Percentiles rank a stretch among this genome's conserved stretches.
Conservation (phyloP, 345 rosid species). For the Aquilaria sinensis region DNA sequence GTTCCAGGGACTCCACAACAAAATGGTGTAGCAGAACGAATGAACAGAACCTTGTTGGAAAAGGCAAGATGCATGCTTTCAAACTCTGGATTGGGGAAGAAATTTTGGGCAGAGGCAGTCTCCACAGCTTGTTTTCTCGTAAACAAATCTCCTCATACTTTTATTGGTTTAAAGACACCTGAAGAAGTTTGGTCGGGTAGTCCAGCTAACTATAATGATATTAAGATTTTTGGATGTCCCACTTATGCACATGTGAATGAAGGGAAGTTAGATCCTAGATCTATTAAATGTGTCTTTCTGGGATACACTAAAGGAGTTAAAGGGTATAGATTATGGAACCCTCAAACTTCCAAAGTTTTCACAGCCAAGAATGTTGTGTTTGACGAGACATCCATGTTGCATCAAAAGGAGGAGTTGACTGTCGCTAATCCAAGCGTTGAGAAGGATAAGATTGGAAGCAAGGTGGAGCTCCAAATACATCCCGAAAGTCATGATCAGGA, state of each 20-base stretch:
- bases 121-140: too few species aligned
- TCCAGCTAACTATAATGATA: neutral
- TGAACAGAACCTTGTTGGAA: neutral
- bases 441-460: neutral
- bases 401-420: neutral
- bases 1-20: neutral
- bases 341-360: too few species aligned
- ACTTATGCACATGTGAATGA: neutral
- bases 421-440: too few species aligned
- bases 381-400: too few species aligned
- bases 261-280: neutral
- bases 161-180: too few species aligned
- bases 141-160: too few species aligned
- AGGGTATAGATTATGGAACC: too few species aligned
- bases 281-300: neutral
- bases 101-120: too few species aligned
- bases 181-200: too few species aligned
- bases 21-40: neutral
- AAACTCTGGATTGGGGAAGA: too few species aligned
- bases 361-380: too few species aligned
- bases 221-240: neutral
- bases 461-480: neutral
- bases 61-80: neutral
- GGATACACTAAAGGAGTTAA: neutral
- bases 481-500: neutral